Percentiles rank a stretch among this genome's conserved stretches.
phyloP scores from a whole-genome alignment of 495 filamentous ascomycete species.

The Barbatosphaeria neglecta region DNA sequence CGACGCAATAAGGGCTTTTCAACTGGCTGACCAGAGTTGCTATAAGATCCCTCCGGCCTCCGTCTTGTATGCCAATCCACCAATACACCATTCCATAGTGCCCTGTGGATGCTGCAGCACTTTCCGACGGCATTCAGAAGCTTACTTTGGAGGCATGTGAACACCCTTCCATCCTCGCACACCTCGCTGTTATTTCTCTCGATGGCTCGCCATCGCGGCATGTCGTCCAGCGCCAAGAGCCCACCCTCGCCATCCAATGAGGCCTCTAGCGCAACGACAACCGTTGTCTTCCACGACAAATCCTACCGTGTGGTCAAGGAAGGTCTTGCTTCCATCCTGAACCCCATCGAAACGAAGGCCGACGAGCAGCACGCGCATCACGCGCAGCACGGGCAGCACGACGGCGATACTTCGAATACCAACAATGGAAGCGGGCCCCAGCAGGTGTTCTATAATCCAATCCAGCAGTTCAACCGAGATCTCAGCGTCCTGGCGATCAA shows the following conservation, averaged over 20 bases:
- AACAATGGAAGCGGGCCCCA: conserved; percentile 40
- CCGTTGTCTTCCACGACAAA: conserved; percentile 18
- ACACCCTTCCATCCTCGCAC: not conserved
- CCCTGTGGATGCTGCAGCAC: not conserved
- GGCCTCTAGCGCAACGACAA: too few relatives aligned
- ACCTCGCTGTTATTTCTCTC: not conserved
- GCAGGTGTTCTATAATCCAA: conserved; percentile 94
- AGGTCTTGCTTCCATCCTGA: conserved; percentile 33
- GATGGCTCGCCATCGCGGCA: not conserved
- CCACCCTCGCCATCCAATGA: not conserved
- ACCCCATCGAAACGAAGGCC: conserved; percentile 22
- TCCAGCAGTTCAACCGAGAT: conserved; percentile 97
- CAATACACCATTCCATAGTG: too few relatives aligned
- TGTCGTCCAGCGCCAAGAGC: not conserved
- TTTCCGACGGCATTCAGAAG: not conserved
- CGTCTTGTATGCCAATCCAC: not conserved
- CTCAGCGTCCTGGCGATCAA: conserved; percentile 84
- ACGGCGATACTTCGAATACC: not conserved
- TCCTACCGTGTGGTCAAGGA: conserved; percentile 32
- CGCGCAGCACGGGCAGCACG: too few relatives aligned
- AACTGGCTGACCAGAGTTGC: too few relatives aligned
- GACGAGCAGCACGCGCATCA: too few relatives aligned
- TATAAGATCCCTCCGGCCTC: too few relatives aligned
- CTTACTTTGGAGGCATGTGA: not conserved
- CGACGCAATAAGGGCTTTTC: too few relatives aligned